These are phyloP conservation scores for Salix koriyanagi DNA, from an alignment of 345 rosid species.

Conservation along the genomic window DNA sequence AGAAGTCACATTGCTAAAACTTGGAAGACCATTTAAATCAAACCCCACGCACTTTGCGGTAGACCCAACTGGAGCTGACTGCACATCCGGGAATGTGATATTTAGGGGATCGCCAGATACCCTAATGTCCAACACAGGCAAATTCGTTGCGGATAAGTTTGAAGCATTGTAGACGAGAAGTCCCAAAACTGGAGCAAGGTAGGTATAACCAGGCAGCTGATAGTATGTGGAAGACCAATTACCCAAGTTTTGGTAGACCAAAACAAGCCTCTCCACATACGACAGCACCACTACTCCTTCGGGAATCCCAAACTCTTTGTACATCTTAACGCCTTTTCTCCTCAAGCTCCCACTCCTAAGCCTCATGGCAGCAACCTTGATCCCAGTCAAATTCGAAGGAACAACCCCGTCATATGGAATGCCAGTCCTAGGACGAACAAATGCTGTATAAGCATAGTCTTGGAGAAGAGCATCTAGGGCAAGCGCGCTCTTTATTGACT, in stretches of 20 bases:
- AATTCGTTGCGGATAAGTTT: conserved; percentile 55
- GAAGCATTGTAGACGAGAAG: conserved; percentile 79
- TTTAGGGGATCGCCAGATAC: conserved; percentile 48
- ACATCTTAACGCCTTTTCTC: conserved; percentile 40
- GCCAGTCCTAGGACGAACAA: conserved; percentile 73
- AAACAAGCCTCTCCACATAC: conserved; percentile 74
- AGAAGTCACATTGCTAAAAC: conserved; percentile 49
- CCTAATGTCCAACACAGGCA: conserved; percentile 42
- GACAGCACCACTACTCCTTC: conserved; percentile 41
- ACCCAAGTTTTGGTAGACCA: conserved; percentile 85
- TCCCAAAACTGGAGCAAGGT: conserved; percentile 71
- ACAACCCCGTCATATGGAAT: conserved; percentile 45
- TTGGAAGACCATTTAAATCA: conserved; percentile 51
- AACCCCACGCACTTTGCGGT: conserved; percentile 65
- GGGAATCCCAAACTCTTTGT: conserved; percentile 64
- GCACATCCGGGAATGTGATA: conserved; percentile 54
- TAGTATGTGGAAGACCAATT: conserved; percentile 68
- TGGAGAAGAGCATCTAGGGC: conserved; percentile 86
- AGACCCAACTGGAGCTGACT: conserved; percentile 49
- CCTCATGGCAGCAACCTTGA: conserved; percentile 70
- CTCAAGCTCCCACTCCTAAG: conserved; percentile 84
- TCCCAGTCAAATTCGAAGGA: conserved; percentile 69
- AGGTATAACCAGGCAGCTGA: conserved; percentile 48
- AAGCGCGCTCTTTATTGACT: conserved; percentile 28
- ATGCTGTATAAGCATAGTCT: conserved; percentile 68